Percentiles rank a stretch among this genome's conserved stretches.
Conservation (phyloP, 1,284 basidiomycete species). For the Ceratorhiza oryzae-sativae region DNA sequence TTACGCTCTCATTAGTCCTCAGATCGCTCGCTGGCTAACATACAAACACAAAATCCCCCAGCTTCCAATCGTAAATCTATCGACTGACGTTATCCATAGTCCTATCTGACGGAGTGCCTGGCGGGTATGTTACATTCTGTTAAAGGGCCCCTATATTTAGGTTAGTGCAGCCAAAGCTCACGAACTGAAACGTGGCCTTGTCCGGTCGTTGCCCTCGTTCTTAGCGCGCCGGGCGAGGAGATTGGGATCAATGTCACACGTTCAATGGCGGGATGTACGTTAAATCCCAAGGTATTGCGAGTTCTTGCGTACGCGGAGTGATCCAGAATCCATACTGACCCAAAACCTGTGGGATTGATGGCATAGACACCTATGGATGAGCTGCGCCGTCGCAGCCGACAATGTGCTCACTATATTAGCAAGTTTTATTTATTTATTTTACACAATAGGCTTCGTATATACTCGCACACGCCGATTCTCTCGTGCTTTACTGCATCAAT, state of each 20-base stretch:
- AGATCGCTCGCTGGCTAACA: background rate
- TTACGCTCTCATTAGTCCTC: background rate
- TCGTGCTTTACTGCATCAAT: background rate
- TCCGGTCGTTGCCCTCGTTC: background rate
- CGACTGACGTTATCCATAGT: background rate
- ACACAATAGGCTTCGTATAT: background rate
- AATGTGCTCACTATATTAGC: background rate
- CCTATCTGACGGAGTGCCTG: conserved; percentile 14
- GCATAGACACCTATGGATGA: conserved; percentile 13
- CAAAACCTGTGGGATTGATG: background rate
- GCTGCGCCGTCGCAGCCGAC: conserved; percentile 15
- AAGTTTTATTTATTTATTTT: background rate
- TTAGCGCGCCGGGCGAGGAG: background rate
- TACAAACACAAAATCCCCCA: background rate
- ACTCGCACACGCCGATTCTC: background rate
- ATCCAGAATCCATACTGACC: too few species aligned
- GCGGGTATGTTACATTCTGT: background rate
- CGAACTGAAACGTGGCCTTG: background rate
- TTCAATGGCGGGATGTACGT: background rate
- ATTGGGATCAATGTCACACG: background rate
- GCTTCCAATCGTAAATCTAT: conserved; percentile 9
- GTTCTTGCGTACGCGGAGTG: conserved; percentile 3
- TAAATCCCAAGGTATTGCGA: background rate
- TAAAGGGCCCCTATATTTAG: too few species aligned
- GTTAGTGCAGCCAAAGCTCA: background rate